Evolutionary conservation across 1,284 basidiomycete species (phyloP), one percentile per base, ranked within the genome.

Genomic region (Peniophora sp.): DNA sequence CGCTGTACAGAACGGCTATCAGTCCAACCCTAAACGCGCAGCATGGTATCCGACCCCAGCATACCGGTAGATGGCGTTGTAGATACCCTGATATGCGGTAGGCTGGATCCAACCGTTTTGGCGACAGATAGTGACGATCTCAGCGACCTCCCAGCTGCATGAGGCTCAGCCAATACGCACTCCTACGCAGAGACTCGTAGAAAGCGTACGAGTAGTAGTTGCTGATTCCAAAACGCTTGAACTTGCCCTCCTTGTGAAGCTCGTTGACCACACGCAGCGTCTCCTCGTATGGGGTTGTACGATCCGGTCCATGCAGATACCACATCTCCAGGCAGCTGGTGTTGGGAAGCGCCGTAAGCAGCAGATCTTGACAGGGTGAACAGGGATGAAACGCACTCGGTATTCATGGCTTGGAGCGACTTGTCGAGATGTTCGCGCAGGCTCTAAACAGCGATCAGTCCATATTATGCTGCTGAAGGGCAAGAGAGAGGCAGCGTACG

Each of bases 41-140:
- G 37, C 12, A 20, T 15, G 32, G 20, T 34, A 47, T 48, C 47
- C 44, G 44, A 20, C 43, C 48, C 47, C 42, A 39, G 24, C 47
- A 3, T 24, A 55, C 63, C 76, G 61, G 56, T 80, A 73, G 22
- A 81, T 65, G 2, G 74, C 75, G 54, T 78, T 81, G 60, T 79
- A 81, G 51, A 78, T 69, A 3, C 83, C 85, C 62, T 89, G 85
- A 61, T 88, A 88, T 0, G 74, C 81, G 0, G 78, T 78, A 1
- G 86, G 85, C 61, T 76, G 71, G 54, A 85, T 72, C 57, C 72
- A 85, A 1, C 74, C 75, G 50, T 80, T 74, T 6, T 67, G 62
- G 42, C 68, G 69, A 64, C 76, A 79, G 51, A 83, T 76, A 1
- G 58, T 62, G 17, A 79, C 72, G 3, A 86, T 79, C 60, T 82